These are phyloP conservation scores for Scheffersomyces amazonensis DNA, from an alignment of 805 yeast species.

Conservation along the genomic window DNA sequence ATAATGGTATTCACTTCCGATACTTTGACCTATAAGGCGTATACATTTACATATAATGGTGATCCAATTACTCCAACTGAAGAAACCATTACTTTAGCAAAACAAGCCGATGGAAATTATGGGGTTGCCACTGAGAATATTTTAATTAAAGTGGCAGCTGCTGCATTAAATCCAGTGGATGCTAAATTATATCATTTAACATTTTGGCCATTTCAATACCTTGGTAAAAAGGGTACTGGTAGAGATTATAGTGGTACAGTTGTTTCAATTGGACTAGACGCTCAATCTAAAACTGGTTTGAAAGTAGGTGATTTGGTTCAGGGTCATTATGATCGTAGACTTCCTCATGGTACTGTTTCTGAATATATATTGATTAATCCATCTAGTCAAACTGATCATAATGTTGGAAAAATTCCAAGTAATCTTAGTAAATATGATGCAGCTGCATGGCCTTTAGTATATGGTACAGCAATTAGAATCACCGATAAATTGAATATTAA, in stretches of 20 bases:
- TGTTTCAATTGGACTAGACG: slow-evolving; percentile 25
- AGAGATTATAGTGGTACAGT: slow-evolving; percentile 32
- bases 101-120: slow-evolving; percentile 12
- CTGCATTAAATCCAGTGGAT: slow-evolving; percentile 35
- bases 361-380: slow-evolving; percentile 46
- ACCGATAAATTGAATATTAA: slow-evolving; percentile 32
- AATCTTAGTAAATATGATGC: slow-evolving; percentile 52
- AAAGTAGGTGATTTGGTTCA: slow-evolving; percentile 27
- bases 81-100: slow-evolving; percentile 2
- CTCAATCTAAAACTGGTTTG: slow-evolving; percentile 16
- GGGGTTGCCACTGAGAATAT: slow-evolving; percentile 14
- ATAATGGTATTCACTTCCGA: slow-evolving; percentile 11
- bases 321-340: slow-evolving; percentile 17
- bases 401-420: slow-evolving; percentile 33
- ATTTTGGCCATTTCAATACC: background rate
- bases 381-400: slow-evolving; percentile 11
- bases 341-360: slow-evolving; percentile 39
- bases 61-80: slow-evolving; percentile 11
- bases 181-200: slow-evolving; percentile 16
- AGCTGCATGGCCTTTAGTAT: slow-evolving; percentile 63
- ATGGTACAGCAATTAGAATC: slow-evolving; percentile 56
- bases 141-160: slow-evolving; percentile 28
- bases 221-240: slow-evolving; percentile 23
- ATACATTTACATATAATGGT: slow-evolving; percentile 10
- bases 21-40: slow-evolving; percentile 13